Percentiles rank a stretch among this genome's conserved stretches.
Evolutionary conservation across 768 basidiomycete species (phyloP).

Genomic region (Ephemerocybe angulata): DNA sequence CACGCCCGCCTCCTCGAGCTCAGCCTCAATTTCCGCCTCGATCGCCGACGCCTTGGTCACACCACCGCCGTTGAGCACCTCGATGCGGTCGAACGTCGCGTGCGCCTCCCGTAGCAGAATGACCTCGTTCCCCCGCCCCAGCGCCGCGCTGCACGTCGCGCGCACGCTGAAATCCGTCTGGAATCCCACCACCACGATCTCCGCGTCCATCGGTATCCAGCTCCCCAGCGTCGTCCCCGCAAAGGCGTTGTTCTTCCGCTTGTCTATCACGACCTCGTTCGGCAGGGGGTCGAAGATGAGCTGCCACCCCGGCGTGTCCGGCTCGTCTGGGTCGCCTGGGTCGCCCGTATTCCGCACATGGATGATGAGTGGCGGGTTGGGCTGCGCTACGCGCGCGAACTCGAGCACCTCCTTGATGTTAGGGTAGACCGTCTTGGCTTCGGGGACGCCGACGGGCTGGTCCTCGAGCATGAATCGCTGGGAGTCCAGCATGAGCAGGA

Average conservation of each 20-base stretch:
- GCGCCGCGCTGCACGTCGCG: slow-evolving; percentile 59
- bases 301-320: slow-evolving; percentile 53
- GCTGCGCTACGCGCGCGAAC: slow-evolving; percentile 41
- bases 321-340: slow-evolving; percentile 57
- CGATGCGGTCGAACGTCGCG: slow-evolving; percentile 63
- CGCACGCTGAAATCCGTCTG: slow-evolving; percentile 63
- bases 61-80: slow-evolving; percentile 56
- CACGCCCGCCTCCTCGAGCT: slow-evolving; percentile 68
- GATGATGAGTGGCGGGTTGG: slow-evolving; percentile 52
- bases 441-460: slow-evolving; percentile 49
- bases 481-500: slow-evolving; percentile 58
- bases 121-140: slow-evolving; percentile 63
- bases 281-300: slow-evolving; percentile 51
- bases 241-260: slow-evolving; percentile 69
- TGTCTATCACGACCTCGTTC: slow-evolving; percentile 57
- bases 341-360: slow-evolving; percentile 69
- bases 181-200: slow-evolving; percentile 64
- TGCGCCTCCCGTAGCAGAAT: slow-evolving; percentile 62
- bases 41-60: slow-evolving; percentile 49
- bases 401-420: slow-evolving; percentile 51
- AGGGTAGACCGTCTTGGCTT: slow-evolving; percentile 35
- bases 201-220: slow-evolving; percentile 48
- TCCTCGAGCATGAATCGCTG: slow-evolving; percentile 49
- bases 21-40: slow-evolving; percentile 58
- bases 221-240: slow-evolving; percentile 51